A percentile compares a stretch with the other conserved stretches of the same genome.
phyloP scores from a whole-genome alignment of 768 basidiomycete species.

The Myochromella boudieri region DNA sequence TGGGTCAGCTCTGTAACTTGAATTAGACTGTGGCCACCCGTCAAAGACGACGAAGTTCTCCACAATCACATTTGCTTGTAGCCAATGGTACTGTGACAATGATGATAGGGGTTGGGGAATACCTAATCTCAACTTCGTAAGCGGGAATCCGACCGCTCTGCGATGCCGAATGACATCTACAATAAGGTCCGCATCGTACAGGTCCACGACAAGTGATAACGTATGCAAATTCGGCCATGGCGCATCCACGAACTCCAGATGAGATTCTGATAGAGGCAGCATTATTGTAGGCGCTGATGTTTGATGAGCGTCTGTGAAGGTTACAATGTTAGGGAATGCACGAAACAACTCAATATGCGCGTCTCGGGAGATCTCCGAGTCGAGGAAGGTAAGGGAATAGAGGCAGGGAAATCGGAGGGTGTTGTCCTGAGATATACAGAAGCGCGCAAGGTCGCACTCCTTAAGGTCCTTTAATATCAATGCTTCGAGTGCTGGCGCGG shows the following conservation, averaged over 20 bases:
- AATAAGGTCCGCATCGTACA: constrained; percentile 23
- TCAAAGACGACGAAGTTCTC: constrained; percentile 24
- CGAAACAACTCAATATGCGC: constrained; percentile 29
- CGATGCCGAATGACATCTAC: constrained; percentile 25
- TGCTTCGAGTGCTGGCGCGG: constrained; percentile 37
- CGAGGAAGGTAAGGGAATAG: constrained; percentile 35
- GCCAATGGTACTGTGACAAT: constrained; percentile 11
- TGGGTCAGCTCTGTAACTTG: constrained; percentile 25
- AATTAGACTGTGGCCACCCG: constrained; percentile 30
- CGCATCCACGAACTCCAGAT: constrained; percentile 1
- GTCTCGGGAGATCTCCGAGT: constrained; percentile 37
- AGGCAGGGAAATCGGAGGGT: constrained; percentile 32
- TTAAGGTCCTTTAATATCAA: constrained; percentile 43
- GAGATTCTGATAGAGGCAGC: constrained; percentile 22
- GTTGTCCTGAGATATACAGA: constrained; percentile 25
- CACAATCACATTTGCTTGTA: constrained; percentile 18
- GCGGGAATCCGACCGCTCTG: constrained; percentile 22
- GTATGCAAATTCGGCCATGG: constrained; percentile 37
- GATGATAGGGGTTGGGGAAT: constrained; percentile 19
- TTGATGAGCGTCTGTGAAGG: constrained; percentile 28
- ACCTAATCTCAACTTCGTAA: constrained; percentile 29
- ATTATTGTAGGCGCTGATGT: constrained; percentile 25
- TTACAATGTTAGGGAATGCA: constrained; percentile 32
- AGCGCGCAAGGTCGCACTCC: constrained; percentile 39
- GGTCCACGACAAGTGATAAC: constrained; percentile 28